A percentile compares a stretch with the other conserved stretches of the same genome.
These are phyloP conservation scores for Mucor plumbeus DNA, from an alignment of 371 early-diverging fungal species.

Conservation along the genomic window DNA sequence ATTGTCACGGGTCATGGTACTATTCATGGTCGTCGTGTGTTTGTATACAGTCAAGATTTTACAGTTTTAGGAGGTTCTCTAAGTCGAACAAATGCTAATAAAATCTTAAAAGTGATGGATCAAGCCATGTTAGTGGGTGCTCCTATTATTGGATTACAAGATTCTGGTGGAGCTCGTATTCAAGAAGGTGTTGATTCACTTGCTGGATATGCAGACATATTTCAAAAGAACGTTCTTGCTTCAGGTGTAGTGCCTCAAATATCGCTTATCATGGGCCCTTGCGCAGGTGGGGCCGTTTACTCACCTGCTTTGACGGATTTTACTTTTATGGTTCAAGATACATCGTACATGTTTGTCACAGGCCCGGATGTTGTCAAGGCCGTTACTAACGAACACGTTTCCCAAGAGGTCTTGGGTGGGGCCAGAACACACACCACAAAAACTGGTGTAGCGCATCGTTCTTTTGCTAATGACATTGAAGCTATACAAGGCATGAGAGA, in stretches of 20 bases:
- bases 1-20: conserved; percentile 96
- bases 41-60: conserved; percentile 95
- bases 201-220: conserved; percentile 96
- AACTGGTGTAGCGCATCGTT: conserved; percentile 90
- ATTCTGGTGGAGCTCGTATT: conserved; percentile 97
- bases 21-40: conserved; percentile 90
- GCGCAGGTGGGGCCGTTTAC: conserved; percentile 97
- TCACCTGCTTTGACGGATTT: conserved; percentile 97
- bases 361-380: conserved; percentile 98
- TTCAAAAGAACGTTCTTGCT: conserved; percentile 91
- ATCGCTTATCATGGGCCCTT: conserved; percentile 97
- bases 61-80: conserved; percentile 94
- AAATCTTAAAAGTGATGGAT: conserved; percentile 96
- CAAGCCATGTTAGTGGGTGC: conserved; percentile 93
- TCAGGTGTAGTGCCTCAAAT: conserved; percentile 97
- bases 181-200: conserved; percentile 98
- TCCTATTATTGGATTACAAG: conserved; percentile 95
- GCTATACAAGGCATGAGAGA: conserved; percentile 90
- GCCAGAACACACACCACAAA: conserved; percentile 90
- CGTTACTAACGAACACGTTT: conserved; percentile 93
- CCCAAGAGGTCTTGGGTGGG: conserved; percentile 97
- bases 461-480: conserved; percentile 94
- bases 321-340: conserved; percentile 95
- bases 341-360: conserved; percentile 97
- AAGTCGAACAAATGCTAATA: conserved; percentile 89